phyloP scores from a whole-genome alignment of 1,284 basidiomycete genomes.

The Cryptococcus jaspeensis region DNA sequence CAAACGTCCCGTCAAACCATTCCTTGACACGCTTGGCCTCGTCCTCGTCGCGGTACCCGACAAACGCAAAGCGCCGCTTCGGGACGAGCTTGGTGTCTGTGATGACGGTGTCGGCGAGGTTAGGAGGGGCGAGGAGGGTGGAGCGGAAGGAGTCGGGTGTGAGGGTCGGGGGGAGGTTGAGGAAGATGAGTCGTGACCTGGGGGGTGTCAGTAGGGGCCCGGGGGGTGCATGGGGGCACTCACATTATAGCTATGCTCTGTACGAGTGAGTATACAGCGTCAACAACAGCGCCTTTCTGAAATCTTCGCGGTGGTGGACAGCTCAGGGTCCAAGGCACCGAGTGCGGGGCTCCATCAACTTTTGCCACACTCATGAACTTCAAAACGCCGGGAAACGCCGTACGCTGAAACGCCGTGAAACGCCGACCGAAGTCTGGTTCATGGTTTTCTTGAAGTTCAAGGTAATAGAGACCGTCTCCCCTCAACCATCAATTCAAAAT shows the following conservation, averaged over 20 bases:
- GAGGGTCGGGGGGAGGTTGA: constrained; percentile 74
- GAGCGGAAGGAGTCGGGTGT: constrained; percentile 60
- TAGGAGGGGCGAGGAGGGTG: constrained; percentile 50
- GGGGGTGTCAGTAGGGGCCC: background rate
- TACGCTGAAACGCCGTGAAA: too few relatives aligned
- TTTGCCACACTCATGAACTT: too few relatives aligned
- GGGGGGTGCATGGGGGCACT: too few relatives aligned
- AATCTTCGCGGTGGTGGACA: background rate
- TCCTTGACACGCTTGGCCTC: constrained; percentile 74
- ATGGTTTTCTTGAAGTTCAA: background rate
- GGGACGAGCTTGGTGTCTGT: constrained; percentile 85
- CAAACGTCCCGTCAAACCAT: constrained; percentile 83
- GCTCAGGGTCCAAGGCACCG: too few relatives aligned
- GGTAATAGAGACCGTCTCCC: background rate
- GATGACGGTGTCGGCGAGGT: constrained; percentile 52
- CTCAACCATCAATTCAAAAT: constrained; percentile 58
- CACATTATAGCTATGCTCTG: too few relatives aligned
- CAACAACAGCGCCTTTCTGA: background rate
- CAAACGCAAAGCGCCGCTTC: constrained; percentile 85
- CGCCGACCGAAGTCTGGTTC: too few relatives aligned
- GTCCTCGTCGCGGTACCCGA: constrained; percentile 78
- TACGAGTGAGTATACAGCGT: background rate
- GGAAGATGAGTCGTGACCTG: constrained; percentile 84
- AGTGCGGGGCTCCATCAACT: too few relatives aligned
- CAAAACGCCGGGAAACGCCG: too few relatives aligned